These are phyloP conservation scores for Fusarium stilboides DNA, from an alignment of 2,329 filamentous ascomycete species.

Conservation along the genomic window DNA sequence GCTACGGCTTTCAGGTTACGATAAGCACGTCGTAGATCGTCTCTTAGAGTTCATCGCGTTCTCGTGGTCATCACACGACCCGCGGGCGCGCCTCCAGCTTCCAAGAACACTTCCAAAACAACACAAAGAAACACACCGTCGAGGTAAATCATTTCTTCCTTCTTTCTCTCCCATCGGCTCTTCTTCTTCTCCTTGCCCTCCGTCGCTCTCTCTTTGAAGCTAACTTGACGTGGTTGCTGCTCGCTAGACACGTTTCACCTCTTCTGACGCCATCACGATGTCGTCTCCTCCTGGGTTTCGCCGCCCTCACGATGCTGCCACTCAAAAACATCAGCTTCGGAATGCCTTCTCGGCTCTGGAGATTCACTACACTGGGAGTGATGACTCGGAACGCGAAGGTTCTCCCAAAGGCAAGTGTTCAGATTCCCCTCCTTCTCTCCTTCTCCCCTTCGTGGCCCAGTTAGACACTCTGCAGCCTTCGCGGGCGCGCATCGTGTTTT, in stretches of 20 bases:
- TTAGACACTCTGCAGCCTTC: background rate
- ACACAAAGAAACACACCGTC: background rate
- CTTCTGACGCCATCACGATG: constrained; percentile 13
- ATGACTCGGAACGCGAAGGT: constrained; percentile 10
- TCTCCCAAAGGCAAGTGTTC: constrained; percentile 22
- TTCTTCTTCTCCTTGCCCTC: background rate
- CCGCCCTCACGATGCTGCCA: constrained; percentile 12
- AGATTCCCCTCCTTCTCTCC: background rate
- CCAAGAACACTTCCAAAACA: background rate
- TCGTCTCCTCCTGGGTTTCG: constrained; percentile 21
- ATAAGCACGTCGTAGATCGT: background rate
- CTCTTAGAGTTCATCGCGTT: background rate
- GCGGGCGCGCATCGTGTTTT: background rate
- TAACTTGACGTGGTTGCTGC: background rate
- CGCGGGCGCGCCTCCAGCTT: background rate
- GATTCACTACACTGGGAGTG: constrained; percentile 1
- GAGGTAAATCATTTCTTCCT: constrained; percentile 20
- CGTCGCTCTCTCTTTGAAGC: background rate
- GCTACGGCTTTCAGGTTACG: background rate
- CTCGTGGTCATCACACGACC: background rate
- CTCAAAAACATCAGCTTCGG: constrained; percentile 8
- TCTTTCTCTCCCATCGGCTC: background rate
- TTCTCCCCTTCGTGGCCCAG: background rate
- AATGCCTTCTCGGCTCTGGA: constrained; percentile 25
- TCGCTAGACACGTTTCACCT: background rate